phyloP scores from a whole-genome alignment of 352 stramenopile species.

The Hyphochytrium catenoides region DNA sequence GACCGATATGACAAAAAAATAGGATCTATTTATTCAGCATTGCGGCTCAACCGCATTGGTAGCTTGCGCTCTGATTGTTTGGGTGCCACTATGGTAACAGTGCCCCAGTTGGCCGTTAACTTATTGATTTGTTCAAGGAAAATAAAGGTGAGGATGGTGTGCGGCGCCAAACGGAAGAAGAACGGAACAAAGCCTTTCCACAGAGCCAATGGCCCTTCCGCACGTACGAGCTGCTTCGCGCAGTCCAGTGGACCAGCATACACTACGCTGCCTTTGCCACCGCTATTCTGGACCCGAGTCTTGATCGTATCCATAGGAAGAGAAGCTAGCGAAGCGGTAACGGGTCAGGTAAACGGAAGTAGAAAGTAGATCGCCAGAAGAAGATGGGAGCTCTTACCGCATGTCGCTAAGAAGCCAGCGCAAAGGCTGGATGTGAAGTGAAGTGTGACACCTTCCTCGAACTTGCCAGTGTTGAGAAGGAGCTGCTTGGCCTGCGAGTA shows the following conservation, averaged over 20 bases:
- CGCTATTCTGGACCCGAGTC: conserved; percentile 7
- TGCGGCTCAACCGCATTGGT: too few relatives aligned
- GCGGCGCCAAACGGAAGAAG: conserved; percentile 8
- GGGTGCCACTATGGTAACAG: too few relatives aligned
- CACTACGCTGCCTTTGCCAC: neutral
- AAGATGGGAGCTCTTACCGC: too few relatives aligned
- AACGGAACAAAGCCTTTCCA: conserved; percentile 9
- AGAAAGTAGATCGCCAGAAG: too few relatives aligned
- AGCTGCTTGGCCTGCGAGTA: conserved; percentile 8
- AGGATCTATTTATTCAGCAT: too few relatives aligned
- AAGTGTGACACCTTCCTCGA: conserved; percentile 48
- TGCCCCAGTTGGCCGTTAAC: conserved; percentile 7
- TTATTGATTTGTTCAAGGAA: conserved; percentile 10
- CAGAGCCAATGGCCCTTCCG: conserved; percentile 6
- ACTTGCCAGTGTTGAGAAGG: conserved; percentile 20
- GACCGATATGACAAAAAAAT: too few relatives aligned
- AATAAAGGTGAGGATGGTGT: conserved; percentile 9
- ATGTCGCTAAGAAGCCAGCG: too few relatives aligned
- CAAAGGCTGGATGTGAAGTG: conserved; percentile 77
- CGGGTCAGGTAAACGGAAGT: too few relatives aligned
- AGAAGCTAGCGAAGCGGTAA: too few relatives aligned
- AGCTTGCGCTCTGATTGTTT: too few relatives aligned
- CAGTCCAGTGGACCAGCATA: conserved; percentile 2
- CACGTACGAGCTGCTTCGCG: conserved; percentile 2
- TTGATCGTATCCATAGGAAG: conserved; percentile 9